These are phyloP conservation scores for Paraphaeosphaeria minitans DNA, from an alignment of 2,329 filamentous ascomycete species.

Conservation along the genomic window DNA sequence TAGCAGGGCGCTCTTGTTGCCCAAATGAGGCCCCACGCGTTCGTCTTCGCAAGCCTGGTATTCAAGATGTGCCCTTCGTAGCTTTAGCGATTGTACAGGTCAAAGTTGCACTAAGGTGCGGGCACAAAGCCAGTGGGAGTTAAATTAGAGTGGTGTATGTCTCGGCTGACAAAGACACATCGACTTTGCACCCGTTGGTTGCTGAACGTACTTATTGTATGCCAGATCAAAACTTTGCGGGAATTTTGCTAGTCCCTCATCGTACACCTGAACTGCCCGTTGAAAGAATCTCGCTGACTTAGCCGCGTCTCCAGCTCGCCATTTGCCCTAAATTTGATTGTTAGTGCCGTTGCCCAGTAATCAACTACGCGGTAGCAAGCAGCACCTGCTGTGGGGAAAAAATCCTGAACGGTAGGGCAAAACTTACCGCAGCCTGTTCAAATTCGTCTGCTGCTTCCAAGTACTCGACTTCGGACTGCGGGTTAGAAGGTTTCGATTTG, in stretches of 20 bases:
- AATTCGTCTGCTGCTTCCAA: constrained; percentile 70
- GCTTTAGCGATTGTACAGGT: constrained; percentile 3
- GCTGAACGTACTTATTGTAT: constrained; percentile 76
- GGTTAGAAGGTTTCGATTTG: constrained; percentile 49
- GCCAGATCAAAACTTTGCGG: constrained; percentile 71
- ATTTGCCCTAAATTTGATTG: constrained; percentile 60
- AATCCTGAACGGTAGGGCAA: background rate
- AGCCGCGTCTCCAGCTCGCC: constrained; percentile 70
- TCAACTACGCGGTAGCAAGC: no score
- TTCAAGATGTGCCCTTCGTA: constrained; percentile 66
- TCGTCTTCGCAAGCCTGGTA: constrained; percentile 72
- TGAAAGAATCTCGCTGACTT: constrained; percentile 68
- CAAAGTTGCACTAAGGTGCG: no score
- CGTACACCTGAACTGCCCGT: constrained; percentile 69
- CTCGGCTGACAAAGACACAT: no score
- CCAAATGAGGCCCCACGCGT: constrained; percentile 64
- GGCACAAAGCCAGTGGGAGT: no score
- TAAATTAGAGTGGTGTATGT: no score
- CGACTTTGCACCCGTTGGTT: no score
- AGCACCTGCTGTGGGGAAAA: no score
- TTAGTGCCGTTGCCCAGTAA: no score
- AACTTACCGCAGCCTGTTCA: constrained; percentile 64
- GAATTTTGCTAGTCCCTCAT: constrained; percentile 65
- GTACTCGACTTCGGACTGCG: constrained; percentile 70
- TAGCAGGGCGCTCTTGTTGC: constrained; percentile 60